phyloP scores from a whole-genome alignment of 2,329 filamentous ascomycete species.

The Fusarium praegraminearum region DNA sequence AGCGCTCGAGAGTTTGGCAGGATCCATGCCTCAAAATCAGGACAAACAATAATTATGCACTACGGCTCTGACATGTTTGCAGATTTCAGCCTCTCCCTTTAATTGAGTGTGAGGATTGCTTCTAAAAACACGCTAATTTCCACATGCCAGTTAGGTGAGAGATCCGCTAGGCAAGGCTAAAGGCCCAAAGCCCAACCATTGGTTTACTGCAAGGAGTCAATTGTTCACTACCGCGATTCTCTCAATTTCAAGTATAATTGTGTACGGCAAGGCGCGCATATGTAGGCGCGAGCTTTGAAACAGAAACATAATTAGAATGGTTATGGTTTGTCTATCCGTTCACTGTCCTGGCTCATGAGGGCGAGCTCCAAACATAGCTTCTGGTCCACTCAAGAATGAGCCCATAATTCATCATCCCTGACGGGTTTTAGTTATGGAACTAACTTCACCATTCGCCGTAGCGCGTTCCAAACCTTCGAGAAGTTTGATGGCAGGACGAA shows the following conservation, averaged over 20 bases:
- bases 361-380: conserved; percentile 31
- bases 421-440: conserved; percentile 45
- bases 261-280: neutral
- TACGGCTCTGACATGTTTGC: neutral
- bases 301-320: neutral
- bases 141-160: neutral
- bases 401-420: conserved; percentile 38
- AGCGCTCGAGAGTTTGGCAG: conserved; percentile 12
- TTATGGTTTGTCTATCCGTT: neutral
- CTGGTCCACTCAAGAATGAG: conserved; percentile 47
- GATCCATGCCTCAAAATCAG: neutral
- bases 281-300: neutral
- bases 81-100: neutral
- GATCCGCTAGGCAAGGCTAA: neutral
- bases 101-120: neutral
- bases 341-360: conserved; percentile 33
- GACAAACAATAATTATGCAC: neutral
- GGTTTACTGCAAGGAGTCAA: neutral
- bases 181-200: neutral
- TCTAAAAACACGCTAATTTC: neutral
- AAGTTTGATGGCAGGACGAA: conserved; percentile 47
- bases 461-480: conserved; percentile 50
- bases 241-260: neutral
- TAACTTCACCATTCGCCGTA: conserved; percentile 44
- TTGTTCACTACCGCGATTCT: neutral